Evolutionary conservation across 73 alveolate species (phyloP), one percentile per base, ranked within the genome.

Genomic region (Halteria grandinella): DNA sequence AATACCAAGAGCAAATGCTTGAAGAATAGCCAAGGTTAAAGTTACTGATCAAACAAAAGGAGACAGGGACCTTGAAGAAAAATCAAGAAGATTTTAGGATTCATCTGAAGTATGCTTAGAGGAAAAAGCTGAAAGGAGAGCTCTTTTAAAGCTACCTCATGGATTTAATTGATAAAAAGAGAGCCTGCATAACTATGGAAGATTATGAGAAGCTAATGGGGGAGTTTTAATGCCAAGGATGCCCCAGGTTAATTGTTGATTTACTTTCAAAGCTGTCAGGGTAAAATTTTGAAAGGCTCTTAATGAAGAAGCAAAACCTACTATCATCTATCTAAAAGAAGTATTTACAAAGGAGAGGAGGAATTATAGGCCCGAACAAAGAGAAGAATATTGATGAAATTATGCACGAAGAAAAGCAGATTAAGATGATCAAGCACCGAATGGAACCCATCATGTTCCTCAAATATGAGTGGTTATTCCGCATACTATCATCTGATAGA

Each of bases 151-250:
- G 15, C 21, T 60, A 60, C 28, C 29, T 60, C 6, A 60, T 60
- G 77, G 77, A 60, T 21, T 4, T 24, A 29, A 31, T 60, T n/a
- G 77, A 60, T 37, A 1, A 8, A 3, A 25, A 60, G 34, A 60
- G 77, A 60, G 77, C n/a, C n/a, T 8, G 21, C 23, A 23, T 60
- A 17, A 60, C 77, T 3, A 25, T n/a, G 11, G 77, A 60, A 5
- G 77, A 60, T 12, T 60, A 25, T 60, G 6, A 34, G 24, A 59
- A 60, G 45, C 37, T 60, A 2, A n/a, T n/a, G n/a, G n/a, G n/a
- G n/a, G 55, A 60, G 12, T 60, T 60, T 25, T 60, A 36, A 2
- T 28, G 37, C 39, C 27, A 36, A 23, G 77, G 77, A 4, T 7
- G 37, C 3, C 77, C 77, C 2, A 60, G 29, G 27, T 14, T 60